These are phyloP conservation scores for Ceratocystis ficicola DNA, from an alignment of 2,329 filamentous ascomycete genomes.

Conservation along the genomic window DNA sequence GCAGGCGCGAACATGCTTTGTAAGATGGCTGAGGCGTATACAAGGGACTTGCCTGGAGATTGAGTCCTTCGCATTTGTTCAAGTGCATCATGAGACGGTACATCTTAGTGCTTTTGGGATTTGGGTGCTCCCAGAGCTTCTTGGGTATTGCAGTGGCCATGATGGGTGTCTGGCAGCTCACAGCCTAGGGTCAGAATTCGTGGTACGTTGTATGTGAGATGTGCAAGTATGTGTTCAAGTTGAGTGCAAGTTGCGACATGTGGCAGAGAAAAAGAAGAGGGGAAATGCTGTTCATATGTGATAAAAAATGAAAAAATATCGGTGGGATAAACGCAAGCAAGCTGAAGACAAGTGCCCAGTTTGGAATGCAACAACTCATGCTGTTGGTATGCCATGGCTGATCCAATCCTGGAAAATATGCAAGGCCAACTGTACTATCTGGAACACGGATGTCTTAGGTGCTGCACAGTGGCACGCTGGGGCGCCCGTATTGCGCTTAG, in stretches of 20 bases:
- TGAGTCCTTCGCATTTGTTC: constrained; percentile 45
- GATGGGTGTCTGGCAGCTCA: neutral
- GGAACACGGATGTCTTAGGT: no score
- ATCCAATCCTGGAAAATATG: no score
- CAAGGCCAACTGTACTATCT: no score
- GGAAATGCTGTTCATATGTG: neutral
- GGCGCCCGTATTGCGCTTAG: no score
- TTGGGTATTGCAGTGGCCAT: constrained; percentile 31
- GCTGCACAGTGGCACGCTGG: no score
- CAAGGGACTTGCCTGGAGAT: constrained; percentile 41
- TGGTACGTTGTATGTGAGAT: no score
- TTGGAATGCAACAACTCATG: neutral
- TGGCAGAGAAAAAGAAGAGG: neutral
- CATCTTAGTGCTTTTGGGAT: constrained; percentile 51
- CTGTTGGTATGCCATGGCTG: no score
- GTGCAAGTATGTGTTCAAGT: neutral
- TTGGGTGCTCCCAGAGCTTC: constrained; percentile 57
- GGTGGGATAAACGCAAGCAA: neutral
- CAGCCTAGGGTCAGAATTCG: no score
- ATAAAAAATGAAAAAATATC: neutral
- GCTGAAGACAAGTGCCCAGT: neutral
- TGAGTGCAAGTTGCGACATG: neutral
- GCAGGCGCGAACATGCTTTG: neutral
- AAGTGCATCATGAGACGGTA: constrained; percentile 53
- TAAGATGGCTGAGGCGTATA: neutral